phyloP scores from a whole-genome alignment of 2,329 filamentous ascomycete genomes.

The Fusarium sp. region DNA sequence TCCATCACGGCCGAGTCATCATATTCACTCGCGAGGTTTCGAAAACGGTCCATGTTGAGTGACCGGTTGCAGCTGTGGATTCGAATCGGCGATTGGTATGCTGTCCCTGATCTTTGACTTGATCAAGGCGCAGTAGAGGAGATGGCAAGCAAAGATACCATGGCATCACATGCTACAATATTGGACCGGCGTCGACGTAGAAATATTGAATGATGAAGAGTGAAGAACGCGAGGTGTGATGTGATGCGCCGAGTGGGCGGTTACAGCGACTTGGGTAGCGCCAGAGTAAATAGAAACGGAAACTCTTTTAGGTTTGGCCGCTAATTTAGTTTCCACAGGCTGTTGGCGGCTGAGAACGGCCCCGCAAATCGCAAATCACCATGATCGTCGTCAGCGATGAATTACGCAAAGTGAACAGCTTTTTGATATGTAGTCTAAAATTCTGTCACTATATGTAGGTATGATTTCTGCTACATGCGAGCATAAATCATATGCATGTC shows the following conservation, averaged over 20 bases:
- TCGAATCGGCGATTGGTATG: slow-evolving; percentile 7
- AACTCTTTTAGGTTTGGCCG: slow-evolving; percentile 33
- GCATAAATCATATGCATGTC: no score
- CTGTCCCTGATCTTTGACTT: slow-evolving; percentile 34
- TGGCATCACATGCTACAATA: slow-evolving; percentile 32
- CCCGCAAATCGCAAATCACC: slow-evolving; percentile 12
- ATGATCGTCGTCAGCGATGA: slow-evolving; percentile 16
- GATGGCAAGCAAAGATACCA: slow-evolving; percentile 12
- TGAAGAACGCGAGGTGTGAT: slow-evolving; percentile 32
- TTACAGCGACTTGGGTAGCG: background rate
- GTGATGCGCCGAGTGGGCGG: slow-evolving; percentile 35
- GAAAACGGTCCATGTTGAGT: slow-evolving; percentile 38
- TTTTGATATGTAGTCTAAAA: no score
- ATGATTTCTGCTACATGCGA: background rate
- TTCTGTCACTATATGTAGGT: no score
- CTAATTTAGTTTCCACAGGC: slow-evolving; percentile 33
- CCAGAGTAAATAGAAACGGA: slow-evolving; percentile 35
- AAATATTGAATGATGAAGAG: slow-evolving; percentile 27
- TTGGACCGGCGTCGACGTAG: background rate
- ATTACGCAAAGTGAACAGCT: no score
- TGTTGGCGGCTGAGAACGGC: slow-evolving; percentile 24
- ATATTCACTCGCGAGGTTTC: slow-evolving; percentile 34
- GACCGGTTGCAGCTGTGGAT: slow-evolving; percentile 5
- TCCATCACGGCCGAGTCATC: slow-evolving; percentile 53
- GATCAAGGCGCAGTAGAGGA: slow-evolving; percentile 37